Base-by-base conservation (phyloP, 2,329 filamentous ascomycete genomes). In the Hirsutella rhossiliensis region DNA sequence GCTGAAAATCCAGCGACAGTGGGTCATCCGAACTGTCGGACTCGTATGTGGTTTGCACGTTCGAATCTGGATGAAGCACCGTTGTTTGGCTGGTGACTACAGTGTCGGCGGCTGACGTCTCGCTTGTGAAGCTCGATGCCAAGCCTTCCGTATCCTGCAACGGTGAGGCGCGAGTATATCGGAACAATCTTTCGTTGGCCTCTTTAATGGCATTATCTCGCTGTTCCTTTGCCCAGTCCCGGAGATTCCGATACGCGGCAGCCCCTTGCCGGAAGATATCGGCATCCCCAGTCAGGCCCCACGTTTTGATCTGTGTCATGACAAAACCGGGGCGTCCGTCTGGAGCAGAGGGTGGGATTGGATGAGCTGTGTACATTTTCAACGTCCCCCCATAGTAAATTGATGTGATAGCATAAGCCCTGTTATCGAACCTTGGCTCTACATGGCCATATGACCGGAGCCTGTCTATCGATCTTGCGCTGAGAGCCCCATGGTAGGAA, bases 401-500 rank as follows among this genome's bases (percentile, higher is more conserved):
- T 1, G 31, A 40, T 2, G 32, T 31, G 3, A 43, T 41, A 4
- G 46, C 38, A 40, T 48, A 42, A 11, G 46, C 46, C 12, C 36
- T 48, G 6, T 43, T 45, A 11, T 45, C 43, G 19, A 42, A 13
- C 13, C 13, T 27, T 15, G 13, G 41, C 18, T 9, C 19, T 31
- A 19, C 13, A 8, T 4, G 32, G 6, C 23, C 41, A 42, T 61
- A 64, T 30, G 56, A 60, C 46, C 59, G 59, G 29, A 69, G 53
- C 37, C 45, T 48, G 36, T 62, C 55, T 38, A 66, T 59, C 1
- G 48, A 63, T 42, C 62, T 55, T 20, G 59, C 54, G n/a, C 62
- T 58, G 12, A 54, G 43, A 7, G 64, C 61, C n/a, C 58, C 60
- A 49, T 67, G 53, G 45, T 66, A 62, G 37, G 47, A 54, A 40